phyloP scores from a whole-genome alignment of 2,329 filamentous ascomycete genomes.

The Sarocladiaceae sp. region DNA sequence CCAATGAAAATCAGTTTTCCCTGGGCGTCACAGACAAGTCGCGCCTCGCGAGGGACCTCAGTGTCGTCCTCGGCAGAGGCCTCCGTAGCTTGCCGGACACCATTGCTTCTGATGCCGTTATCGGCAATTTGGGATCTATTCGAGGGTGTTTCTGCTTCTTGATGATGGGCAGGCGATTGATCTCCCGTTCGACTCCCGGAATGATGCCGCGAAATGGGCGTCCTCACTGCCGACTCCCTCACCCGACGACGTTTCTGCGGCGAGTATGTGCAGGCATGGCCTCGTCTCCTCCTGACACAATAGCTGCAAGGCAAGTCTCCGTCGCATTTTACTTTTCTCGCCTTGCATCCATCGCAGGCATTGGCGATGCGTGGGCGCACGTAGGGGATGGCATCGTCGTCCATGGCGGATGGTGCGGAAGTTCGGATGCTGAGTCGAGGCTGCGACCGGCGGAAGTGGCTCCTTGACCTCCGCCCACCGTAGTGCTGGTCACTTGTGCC shows the following conservation, averaged over 20 bases:
- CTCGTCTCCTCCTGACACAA: constrained; percentile 37
- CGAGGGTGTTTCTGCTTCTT: background rate
- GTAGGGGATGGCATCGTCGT: constrained; percentile 9
- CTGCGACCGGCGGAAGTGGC: too few relatives aligned
- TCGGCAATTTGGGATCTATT: background rate
- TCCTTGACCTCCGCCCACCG: too few relatives aligned
- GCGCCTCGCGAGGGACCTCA: constrained; percentile 47
- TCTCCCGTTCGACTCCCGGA: background rate
- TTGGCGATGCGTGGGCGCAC: constrained; percentile 42
- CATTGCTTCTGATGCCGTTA: too few relatives aligned
- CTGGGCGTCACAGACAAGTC: constrained; percentile 44
- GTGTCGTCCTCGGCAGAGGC: constrained; percentile 41
- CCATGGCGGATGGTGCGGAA: constrained; percentile 1
- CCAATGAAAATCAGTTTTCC: constrained; percentile 51
- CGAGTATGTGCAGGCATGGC: constrained; percentile 41
- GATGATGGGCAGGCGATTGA: background rate
- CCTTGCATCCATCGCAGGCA: constrained; percentile 49
- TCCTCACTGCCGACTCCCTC: constrained; percentile 10
- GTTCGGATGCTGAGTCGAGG: background rate
- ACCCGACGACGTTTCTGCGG: constrained; percentile 32
- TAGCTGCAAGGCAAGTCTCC: constrained; percentile 46
- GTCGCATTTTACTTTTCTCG: constrained; percentile 50
- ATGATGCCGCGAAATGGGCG: background rate
- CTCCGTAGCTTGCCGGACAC: background rate
- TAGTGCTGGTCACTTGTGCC: too few relatives aligned